phyloP scores from a whole-genome alignment of 257 asterid species.

The Solanum neorickii region DNA sequence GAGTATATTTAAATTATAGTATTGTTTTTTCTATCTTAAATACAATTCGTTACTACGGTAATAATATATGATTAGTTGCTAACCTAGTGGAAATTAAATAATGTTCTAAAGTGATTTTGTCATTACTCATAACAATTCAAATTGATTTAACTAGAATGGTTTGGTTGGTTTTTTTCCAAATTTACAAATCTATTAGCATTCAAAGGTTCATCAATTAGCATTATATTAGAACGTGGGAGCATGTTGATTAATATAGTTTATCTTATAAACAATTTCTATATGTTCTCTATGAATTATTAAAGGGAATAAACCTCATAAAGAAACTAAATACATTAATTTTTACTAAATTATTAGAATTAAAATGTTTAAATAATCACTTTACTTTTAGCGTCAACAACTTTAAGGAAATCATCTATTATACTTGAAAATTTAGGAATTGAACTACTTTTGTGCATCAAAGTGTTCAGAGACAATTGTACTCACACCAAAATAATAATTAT shows the following conservation, averaged over 20 bases:
- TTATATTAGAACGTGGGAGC: not conserved
- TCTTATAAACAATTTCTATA: not conserved
- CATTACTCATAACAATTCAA: not conserved
- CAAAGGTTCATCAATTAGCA: not conserved
- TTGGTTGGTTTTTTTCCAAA: not conserved
- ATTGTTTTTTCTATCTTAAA: not conserved
- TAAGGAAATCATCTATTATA: too few species aligned
- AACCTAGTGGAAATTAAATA: not conserved
- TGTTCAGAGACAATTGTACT: too few species aligned
- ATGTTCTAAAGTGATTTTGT: not conserved
- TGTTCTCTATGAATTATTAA: not conserved
- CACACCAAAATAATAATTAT: too few species aligned
- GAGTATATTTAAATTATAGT: not conserved
- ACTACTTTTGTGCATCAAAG: too few species aligned
- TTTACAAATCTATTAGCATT: not conserved
- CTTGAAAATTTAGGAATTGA: too few species aligned
- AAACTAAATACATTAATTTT: not conserved
- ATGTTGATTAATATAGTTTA: not conserved
- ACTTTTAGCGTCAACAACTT: too few species aligned
- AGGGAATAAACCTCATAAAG: not conserved
- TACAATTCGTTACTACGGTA: not conserved
- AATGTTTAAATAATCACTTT: too few species aligned
- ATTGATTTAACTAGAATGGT: not conserved
- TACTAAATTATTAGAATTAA: not conserved
- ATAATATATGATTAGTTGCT: not conserved